These are phyloP conservation scores for Hylodesmum podocarpum DNA, from an alignment of 306 rosid species.

Conservation along the genomic window DNA sequence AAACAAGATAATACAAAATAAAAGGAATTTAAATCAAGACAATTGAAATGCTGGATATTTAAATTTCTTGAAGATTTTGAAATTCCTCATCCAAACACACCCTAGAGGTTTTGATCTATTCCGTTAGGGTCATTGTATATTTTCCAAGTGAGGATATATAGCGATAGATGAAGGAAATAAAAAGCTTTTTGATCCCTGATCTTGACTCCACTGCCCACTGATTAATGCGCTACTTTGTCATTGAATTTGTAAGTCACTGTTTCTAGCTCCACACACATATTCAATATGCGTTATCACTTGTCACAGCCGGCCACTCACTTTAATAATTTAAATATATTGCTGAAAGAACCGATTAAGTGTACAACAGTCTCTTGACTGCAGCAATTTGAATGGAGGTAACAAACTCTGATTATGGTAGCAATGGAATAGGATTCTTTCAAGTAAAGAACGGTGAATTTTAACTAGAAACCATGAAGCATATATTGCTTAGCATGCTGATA, in stretches of 20 bases:
- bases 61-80: too few relatives aligned
- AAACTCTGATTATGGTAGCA: not conserved
- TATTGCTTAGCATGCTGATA: not conserved
- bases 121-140: not conserved
- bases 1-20: too few relatives aligned
- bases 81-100: too few relatives aligned
- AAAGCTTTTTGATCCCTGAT: not conserved
- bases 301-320: not conserved
- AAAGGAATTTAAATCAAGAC: too few relatives aligned
- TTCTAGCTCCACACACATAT: not conserved
- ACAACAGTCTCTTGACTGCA: not conserved
- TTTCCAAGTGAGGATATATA: not conserved
- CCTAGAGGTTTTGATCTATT: not conserved
- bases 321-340: not conserved
- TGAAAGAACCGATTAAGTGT: not conserved
- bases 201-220: not conserved
- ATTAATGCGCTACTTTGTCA: not conserved
- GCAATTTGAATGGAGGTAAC: not conserved
- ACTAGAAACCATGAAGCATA: not conserved
- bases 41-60: too few relatives aligned
- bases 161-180: not conserved
- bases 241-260: not conserved
- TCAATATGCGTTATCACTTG: not conserved
- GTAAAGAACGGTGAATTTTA: not conserved
- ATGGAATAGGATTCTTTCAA: not conserved